Evolutionary conservation across 805 yeast species (phyloP), one percentile per base, ranked within the genome.

Genomic region (Ogataea trehalophila): DNA sequence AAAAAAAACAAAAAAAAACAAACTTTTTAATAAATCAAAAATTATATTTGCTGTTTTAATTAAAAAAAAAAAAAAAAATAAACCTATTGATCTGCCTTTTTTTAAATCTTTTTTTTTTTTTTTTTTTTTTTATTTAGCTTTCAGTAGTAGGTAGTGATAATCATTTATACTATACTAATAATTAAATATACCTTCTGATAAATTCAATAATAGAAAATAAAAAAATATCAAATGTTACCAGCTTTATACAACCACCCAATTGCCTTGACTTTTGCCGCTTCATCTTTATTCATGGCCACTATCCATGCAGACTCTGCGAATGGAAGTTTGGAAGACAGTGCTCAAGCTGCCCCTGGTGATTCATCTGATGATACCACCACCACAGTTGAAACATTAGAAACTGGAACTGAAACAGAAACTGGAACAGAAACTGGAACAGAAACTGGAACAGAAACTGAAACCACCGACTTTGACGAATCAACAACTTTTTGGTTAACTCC

Each of bases 401-500:
- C 33, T 15, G 41, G n/a, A 7, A 7, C 31, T n/a, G n/a, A n/a
- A n/a, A n/a, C n/a, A n/a, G n/a, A n/a, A n/a, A n/a, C n/a, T n/a
- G n/a, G 31, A 6, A 20, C 20, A 18, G 39, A 18, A 37, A 16
- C 26, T 13, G 8, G 11, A 31, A 8, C 39, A 33, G 33, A 29
- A 29, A 37, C 29, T 36, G 39, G 20, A 16, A 23, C n/a, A 14
- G 31, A 37, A 20, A 13, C 33, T 15, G 41, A 23, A 7, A 7
- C 31, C 16, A 16, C 18, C 22, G 17, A 31, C 6, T 13, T 34
- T 23, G 26, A 31, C 4, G 16, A 6, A 18, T 46, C 57, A 8
- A 49, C 60, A 2, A 50, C 62, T 5, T 49, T 49, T n/a, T 55
- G 55, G 55, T 52, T 55, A 54, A 51, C 60, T 15, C 45, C 43